Base-by-base conservation (phyloP, 2,329 filamentous ascomycete species). In the Trichoderma arundinaceum region DNA sequence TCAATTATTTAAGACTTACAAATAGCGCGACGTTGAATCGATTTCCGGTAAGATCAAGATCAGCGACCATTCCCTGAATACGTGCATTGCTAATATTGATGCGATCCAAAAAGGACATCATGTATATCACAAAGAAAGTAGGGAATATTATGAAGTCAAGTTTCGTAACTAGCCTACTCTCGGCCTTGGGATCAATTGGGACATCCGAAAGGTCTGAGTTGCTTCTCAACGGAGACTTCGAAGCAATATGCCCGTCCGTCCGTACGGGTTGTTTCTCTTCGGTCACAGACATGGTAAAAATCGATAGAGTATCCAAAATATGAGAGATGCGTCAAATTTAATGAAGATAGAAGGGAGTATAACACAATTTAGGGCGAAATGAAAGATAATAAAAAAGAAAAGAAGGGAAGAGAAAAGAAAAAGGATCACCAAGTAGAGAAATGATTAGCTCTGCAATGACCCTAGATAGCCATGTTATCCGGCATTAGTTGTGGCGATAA, bases 61-160 rank as follows among this genome's bases (percentile, higher is more conserved):
- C 81, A 32, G 74, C 70, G 0, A 74, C 71, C 67, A 84, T 73
- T 44, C 81, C 77, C 68, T 80, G 75, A 63, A 83, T 81, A 56
- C 76, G 73, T 8, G 81, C 80, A 72, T 84, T 83, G 73, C 79
- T 78, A 64, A 83, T 82, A 68, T 82, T 82, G 68, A 76, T 79
- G 39, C 80, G 77, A 53, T 82, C 57, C 44, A 60, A 17, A 22
- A 60, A 60, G 1, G 57, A 60, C 57, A 60, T 60, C 57, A 77
- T 73, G 68, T 79, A 80, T 53, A 81, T 73, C 59, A 81, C 48
- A 57, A 79, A 80, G 19, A 81, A 73, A 35, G 78, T 73, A 1
- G 80, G 80, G 51, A 76, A 78, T 62, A 82, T 74, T 65, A 74
- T 72, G 3, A 78, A 68, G 67, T 82, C 80, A 38, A 81, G 75